Conservation (phyloP, 331 rosid species). For the Stylosanthes scabra region DNA sequence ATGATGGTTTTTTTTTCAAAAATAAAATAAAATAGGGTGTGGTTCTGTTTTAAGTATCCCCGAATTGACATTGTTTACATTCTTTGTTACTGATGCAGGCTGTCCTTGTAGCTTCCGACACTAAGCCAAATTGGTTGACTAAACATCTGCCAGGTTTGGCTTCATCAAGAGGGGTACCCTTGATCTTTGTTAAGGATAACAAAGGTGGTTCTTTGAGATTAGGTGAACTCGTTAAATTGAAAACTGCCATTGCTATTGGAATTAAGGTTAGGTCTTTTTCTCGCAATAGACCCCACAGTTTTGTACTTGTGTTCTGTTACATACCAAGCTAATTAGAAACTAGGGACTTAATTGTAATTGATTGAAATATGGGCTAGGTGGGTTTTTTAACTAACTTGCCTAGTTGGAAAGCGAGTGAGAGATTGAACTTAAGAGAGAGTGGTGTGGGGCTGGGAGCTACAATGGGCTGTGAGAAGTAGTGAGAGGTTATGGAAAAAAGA, state of each 20-base stretch:
- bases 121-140: constrained; percentile 76
- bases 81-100: constrained; percentile 50
- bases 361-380: no score
- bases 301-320: no score
- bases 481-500: no score
- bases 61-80: constrained; percentile 12
- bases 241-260: constrained; percentile 84
- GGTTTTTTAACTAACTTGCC: no score
- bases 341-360: no score
- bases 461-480: no score
- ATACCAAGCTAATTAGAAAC: no score
- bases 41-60: background rate
- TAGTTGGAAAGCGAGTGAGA: no score
- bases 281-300: background rate
- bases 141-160: constrained; percentile 79
- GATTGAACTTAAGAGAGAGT: no score
- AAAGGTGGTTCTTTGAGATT: constrained; percentile 73
- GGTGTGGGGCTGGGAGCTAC: no score
- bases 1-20: no score
- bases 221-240: constrained; percentile 72
- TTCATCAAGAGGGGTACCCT: constrained; percentile 71
- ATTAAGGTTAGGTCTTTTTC: constrained; percentile 77
- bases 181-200: constrained; percentile 67
- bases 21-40: no score
- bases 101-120: constrained; percentile 71